These are phyloP conservation scores for Limnomonas spitsbergensis DNA, from an alignment of 139 green algal genomes.

Conservation along the genomic window DNA sequence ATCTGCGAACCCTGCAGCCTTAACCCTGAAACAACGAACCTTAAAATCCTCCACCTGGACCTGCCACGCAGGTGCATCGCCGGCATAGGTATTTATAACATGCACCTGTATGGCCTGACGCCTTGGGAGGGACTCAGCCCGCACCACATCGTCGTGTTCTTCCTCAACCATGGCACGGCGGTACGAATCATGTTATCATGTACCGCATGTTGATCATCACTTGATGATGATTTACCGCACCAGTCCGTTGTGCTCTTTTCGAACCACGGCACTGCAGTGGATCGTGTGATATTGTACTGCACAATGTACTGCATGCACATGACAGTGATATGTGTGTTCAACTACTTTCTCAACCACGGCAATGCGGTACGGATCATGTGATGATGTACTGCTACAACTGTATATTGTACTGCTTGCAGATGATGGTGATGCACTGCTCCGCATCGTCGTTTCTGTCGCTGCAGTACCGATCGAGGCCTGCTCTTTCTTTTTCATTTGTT, in stretches of 20 bases:
- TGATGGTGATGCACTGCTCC: no score
- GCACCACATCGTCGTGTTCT: constrained; percentile 25
- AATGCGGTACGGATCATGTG: no score
- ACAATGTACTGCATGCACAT: no score
- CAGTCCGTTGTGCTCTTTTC: neutral
- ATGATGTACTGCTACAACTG: no score
- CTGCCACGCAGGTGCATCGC: neutral
- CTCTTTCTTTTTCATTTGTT: neutral
- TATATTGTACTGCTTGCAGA: no score
- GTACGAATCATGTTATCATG: constrained; percentile 4
- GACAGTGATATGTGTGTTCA: neutral
- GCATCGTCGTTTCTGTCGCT: no score
- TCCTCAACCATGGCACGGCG: constrained; percentile 4
- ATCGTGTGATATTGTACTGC: no score
- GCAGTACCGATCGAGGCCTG: no score
- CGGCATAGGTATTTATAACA: constrained; percentile 50
- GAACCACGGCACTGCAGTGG: neutral
- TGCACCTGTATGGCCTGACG: constrained; percentile 16
- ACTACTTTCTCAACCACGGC: neutral
- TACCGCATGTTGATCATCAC: neutral
- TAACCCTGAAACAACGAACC: no score
- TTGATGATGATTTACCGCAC: no score
- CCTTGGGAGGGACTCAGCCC: neutral
- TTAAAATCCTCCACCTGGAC: constrained; percentile 26
- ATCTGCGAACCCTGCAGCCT: no score